These are phyloP conservation scores for Penstemon newberryi DNA, from an alignment of 257 asterid genomes.

Conservation along the genomic window DNA sequence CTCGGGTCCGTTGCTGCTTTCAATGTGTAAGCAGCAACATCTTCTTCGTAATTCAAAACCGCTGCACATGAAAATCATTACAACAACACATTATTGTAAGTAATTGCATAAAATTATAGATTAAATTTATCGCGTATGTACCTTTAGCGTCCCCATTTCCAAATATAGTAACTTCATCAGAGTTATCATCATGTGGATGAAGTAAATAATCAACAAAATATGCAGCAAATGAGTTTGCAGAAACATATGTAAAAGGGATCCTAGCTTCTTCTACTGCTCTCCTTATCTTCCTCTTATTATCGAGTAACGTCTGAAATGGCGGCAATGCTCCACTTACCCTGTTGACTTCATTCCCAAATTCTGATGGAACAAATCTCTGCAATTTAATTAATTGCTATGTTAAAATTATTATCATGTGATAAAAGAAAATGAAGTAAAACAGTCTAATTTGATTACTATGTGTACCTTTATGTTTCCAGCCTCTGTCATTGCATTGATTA, in stretches of 20 bases:
- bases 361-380: slow-evolving; percentile 46
- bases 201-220: slow-evolving; percentile 37
- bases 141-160: slow-evolving; percentile 36
- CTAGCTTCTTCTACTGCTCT: slow-evolving; percentile 44
- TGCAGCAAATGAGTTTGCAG: slow-evolving; percentile 40
- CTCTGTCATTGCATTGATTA: slow-evolving; percentile 39
- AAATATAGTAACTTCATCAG: slow-evolving; percentile 25
- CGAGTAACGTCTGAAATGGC: slow-evolving; percentile 22
- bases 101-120: too few relatives aligned
- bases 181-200: slow-evolving; percentile 27
- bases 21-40: slow-evolving; percentile 37
- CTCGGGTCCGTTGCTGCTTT: slow-evolving; percentile 38
- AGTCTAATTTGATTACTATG: too few relatives aligned
- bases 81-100: too few relatives aligned
- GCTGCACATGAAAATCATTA: slow-evolving; percentile 12
- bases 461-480: slow-evolving; percentile 39
- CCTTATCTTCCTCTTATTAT: slow-evolving; percentile 38
- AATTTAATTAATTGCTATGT: too few relatives aligned
- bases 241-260: slow-evolving; percentile 36
- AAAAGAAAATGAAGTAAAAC: too few relatives aligned
- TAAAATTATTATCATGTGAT: too few relatives aligned
- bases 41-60: slow-evolving; percentile 39
- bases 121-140: background rate
- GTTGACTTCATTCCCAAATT: slow-evolving; percentile 29
- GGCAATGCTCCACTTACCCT: too few relatives aligned